A percentile compares a stretch with the other conserved stretches of the same genome.
Conservation (phyloP, 129 eudicot genomes). For the Scalesia atractyloides region DNA sequence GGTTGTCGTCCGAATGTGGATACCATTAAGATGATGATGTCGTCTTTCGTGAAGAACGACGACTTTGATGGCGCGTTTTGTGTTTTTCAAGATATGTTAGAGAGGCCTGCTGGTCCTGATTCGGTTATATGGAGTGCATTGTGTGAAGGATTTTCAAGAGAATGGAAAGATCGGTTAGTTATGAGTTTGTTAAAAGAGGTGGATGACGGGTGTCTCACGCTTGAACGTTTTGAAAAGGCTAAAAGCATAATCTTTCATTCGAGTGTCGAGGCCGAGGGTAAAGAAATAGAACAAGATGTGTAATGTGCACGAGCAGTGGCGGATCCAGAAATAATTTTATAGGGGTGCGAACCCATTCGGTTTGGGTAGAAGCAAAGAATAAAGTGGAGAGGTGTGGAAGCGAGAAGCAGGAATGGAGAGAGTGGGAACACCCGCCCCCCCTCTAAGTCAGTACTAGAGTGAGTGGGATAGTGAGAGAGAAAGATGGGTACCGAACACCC, state of each 20-base stretch:
- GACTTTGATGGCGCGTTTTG: conserved; percentile 71
- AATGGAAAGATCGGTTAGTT: conserved; percentile 56
- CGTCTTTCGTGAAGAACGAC: conserved; percentile 50
- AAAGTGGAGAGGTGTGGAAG: too few relatives aligned
- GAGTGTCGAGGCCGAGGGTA: background rate
- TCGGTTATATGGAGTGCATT: conserved; percentile 46
- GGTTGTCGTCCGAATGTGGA: conserved; percentile 68
- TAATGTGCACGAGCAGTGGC: background rate
- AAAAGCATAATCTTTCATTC: conserved; percentile 20
- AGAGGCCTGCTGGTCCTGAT: conserved; percentile 57
- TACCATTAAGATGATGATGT: conserved; percentile 53
- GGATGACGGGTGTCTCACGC: conserved; percentile 39
- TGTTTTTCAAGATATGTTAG: conserved; percentile 56
- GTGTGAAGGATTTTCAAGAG: conserved; percentile 47
- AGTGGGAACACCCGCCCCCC: too few relatives aligned
- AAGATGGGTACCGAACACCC: too few relatives aligned
- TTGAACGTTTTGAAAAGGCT: conserved; percentile 36
- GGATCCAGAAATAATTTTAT: too few relatives aligned
- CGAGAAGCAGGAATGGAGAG: too few relatives aligned
- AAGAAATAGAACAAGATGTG: conserved; percentile 17
- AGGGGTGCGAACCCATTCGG: too few relatives aligned
- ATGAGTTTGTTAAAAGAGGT: conserved; percentile 47
- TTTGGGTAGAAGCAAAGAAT: too few relatives aligned
- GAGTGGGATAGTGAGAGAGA: too few relatives aligned
- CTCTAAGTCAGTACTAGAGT: too few relatives aligned